Evolutionary conservation across 257 asterid species (phyloP), one percentile per base, ranked within the genome.

Genomic region (Linderniella brevidens): DNA sequence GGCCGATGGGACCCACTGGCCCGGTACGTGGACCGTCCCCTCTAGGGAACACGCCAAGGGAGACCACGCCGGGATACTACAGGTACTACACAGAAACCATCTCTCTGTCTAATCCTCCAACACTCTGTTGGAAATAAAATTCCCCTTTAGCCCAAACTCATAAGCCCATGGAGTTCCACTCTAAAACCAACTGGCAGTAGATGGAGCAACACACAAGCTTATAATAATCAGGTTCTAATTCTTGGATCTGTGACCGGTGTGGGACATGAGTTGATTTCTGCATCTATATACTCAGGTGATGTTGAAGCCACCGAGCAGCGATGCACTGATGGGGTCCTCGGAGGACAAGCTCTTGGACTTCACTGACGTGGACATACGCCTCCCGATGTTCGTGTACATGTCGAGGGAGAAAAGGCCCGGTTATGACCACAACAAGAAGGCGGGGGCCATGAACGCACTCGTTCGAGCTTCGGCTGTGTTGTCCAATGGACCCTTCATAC

Each of bases 1-100:
- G 86, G 86, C 86, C 0, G 86, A 77, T 15, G 86, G 86, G n/a
- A 73, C 82, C 1, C 86, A 77, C 17, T 77, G 86, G 82, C 86
- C 86, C 0, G 86, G 86, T 5, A 67, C 81, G 12, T 76, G 86
- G 86, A 60, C 59, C 0, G 11, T 14, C 36, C 16, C 76, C 0
- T 38, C 76, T 0, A 60, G 73, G 0, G 86, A 76, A 8, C 86
- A 76, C 32, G 68, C 76, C 25, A 76, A 69, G 45, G 86, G 86
- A 0, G 86, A 76, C 39, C 86, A 76, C 17, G 78, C 86, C 0
- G 86, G 86, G 35, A 76, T 76, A 19, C 64, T 76, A 15, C 80
- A 76, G 67, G 74, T 71, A 29, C 14, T 13, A 17, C 9, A 35
- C 9, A 11, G 17, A 8, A 46, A 39, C 15, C 43, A 11, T 39